A percentile compares a stretch with the other conserved stretches of the same genome.
phyloP scores from a whole-genome alignment of 805 yeast genomes.

The Cyberlindnera sargentensis region DNA sequence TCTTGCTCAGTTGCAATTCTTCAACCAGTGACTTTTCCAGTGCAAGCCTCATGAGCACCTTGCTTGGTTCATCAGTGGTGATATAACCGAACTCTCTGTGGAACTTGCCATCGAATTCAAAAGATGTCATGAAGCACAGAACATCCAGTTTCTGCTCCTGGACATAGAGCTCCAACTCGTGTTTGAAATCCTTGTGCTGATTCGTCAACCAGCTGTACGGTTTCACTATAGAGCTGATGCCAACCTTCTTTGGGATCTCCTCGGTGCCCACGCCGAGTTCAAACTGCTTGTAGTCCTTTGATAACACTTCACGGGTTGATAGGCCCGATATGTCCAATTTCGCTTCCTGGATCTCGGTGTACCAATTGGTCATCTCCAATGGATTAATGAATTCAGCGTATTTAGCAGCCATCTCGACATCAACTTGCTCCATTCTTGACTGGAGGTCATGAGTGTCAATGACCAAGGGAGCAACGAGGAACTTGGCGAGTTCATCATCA shows the following conservation, averaged over 20 bases:
- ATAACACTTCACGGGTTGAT: conserved; percentile 50
- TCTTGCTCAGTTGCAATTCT: conserved; percentile 6
- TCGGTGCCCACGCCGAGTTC: conserved; percentile 26
- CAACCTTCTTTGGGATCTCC: conserved; percentile 36
- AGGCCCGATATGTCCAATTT: conserved; percentile 64
- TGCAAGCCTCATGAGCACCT: conserved; percentile 14
- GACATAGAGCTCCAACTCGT: conserved; percentile 17
- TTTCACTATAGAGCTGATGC: conserved; percentile 72
- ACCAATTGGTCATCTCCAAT: conserved; percentile 17
- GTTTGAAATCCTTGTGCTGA: conserved; percentile 19
- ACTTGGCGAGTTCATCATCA: conserved; percentile 18
- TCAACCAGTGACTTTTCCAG: conserved; percentile 11
- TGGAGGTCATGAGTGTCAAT: conserved; percentile 70
- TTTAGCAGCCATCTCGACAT: conserved; percentile 35
- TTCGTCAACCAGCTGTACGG: conserved; percentile 38
- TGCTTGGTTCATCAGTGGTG: conserved; percentile 8
- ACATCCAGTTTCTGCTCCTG: conserved; percentile 4
- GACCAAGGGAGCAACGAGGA: conserved; percentile 62
- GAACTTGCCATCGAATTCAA: conserved; percentile 6
- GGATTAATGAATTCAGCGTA: conserved; percentile 24
- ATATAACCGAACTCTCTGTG: conserved; percentile 9
- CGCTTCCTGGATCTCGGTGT: conserved; percentile 32
- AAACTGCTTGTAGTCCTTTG: conserved; percentile 83
- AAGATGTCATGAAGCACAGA: conserved; percentile 11
- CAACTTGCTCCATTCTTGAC: conserved; percentile 56